Conservation (phyloP, 768 basidiomycete species). For the Phanerodontia chrysosporium region DNA sequence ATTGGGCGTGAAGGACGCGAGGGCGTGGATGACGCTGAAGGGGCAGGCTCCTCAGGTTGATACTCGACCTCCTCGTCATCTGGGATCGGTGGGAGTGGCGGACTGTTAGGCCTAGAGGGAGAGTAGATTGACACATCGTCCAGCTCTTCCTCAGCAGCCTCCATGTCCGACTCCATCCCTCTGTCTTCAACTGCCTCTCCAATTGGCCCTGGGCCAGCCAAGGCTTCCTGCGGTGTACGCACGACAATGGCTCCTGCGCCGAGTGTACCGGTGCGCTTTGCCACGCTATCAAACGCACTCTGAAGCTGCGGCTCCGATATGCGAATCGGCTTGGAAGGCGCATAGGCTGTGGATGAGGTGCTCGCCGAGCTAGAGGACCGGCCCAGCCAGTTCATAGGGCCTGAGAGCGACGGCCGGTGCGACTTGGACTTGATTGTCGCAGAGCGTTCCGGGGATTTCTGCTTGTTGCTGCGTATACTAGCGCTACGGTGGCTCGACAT, state of each 20-base stretch:
- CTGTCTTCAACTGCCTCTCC: conserved; percentile 43
- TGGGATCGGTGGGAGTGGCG: conserved; percentile 55
- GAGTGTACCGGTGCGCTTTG: conserved; percentile 12
- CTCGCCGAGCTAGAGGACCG: conserved; percentile 31
- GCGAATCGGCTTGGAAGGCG: conserved; percentile 35
- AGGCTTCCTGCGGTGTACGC: conserved; percentile 62
- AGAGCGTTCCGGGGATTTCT: conserved; percentile 2
- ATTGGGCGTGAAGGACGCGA: conserved; percentile 9
- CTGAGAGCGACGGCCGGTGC: conserved; percentile 12
- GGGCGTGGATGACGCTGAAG: conserved; percentile 4
- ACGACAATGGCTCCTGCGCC: conserved; percentile 24
- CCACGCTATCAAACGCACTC: conserved; percentile 29
- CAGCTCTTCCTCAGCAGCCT: conserved; percentile 15
- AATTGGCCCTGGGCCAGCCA: conserved; percentile 49
- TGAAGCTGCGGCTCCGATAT: conserved; percentile 41
- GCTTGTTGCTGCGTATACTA: background rate
- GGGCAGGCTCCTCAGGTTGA: background rate
- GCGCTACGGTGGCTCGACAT: conserved; percentile 6
- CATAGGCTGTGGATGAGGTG: conserved; percentile 25
- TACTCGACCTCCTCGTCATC: conserved; percentile 11
- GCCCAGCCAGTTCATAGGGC: conserved; percentile 36
- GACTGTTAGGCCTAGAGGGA: conserved; percentile 37
- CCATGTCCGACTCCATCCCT: conserved; percentile 56
- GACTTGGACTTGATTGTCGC: background rate
- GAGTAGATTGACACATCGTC: conserved; percentile 12